phyloP scores from a whole-genome alignment of 2,329 filamentous ascomycete genomes.

The Ophiostoma himal-ulmi region DNA sequence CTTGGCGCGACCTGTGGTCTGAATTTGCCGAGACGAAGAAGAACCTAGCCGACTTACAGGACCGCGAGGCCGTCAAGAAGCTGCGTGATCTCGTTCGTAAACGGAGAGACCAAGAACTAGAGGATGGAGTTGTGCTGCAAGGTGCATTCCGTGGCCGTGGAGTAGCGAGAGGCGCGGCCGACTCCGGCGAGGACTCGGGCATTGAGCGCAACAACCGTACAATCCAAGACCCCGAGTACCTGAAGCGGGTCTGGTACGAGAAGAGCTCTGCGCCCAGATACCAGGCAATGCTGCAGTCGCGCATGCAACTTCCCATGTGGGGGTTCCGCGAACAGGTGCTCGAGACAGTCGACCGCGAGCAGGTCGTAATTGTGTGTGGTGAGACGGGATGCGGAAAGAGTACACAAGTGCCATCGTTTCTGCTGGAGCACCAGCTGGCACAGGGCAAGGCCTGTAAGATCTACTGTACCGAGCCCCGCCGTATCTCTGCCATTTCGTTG shows the following conservation, averaged over 20 bases:
- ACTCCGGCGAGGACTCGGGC: constrained; percentile 44
- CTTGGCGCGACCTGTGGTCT: constrained; percentile 80
- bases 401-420: constrained; percentile 91
- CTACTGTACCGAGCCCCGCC: constrained; percentile 89
- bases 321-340: constrained; percentile 74
- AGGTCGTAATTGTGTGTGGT: constrained; percentile 88
- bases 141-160: constrained; percentile 65
- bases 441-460: constrained; percentile 80
- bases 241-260: constrained; percentile 54
- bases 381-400: constrained; percentile 97
- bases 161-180: constrained; percentile 41
- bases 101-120: constrained; percentile 62
- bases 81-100: constrained; percentile 65
- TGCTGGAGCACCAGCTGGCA: constrained; percentile 81
- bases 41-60: constrained; percentile 60
- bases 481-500: constrained; percentile 93
- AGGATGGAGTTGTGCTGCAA: constrained; percentile 69
- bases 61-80: constrained; percentile 62
- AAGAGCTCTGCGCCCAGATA: constrained; percentile 57
- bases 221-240: constrained; percentile 42
- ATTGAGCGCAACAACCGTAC: constrained; percentile 40
- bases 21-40: constrained; percentile 70
- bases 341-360: constrained; percentile 67
- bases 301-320: constrained; percentile 86
- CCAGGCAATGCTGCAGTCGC: constrained; percentile 69